phyloP scores from a whole-genome alignment of 331 rosid genomes.

The Quercus tomentella region DNA sequence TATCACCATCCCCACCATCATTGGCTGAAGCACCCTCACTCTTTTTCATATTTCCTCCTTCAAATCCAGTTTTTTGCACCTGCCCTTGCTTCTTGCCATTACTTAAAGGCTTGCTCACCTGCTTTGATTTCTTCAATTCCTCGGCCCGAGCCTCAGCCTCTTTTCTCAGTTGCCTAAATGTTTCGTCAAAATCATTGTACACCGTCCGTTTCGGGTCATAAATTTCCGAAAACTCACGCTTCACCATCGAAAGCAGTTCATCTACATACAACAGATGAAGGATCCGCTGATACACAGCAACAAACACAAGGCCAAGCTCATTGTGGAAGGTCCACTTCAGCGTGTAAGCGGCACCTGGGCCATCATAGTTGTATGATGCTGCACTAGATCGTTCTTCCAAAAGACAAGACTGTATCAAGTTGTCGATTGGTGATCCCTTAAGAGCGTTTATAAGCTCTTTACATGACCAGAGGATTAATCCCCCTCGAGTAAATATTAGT shows the following conservation, averaged over 20 bases:
- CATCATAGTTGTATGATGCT: constrained; percentile 70
- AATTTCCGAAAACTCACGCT: constrained; percentile 64
- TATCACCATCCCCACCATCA: constrained; percentile 47
- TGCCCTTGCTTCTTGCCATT: constrained; percentile 61
- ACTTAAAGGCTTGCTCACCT: constrained; percentile 41
- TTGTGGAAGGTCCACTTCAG: constrained; percentile 98
- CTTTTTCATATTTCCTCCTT: constrained; percentile 54
- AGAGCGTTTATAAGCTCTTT: constrained; percentile 82
- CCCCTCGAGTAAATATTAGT: constrained; percentile 92
- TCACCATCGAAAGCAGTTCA: constrained; percentile 73
- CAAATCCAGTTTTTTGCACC: constrained; percentile 53
- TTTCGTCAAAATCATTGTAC: constrained; percentile 77
- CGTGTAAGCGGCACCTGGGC: constrained; percentile 84
- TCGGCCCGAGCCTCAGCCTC: constrained; percentile 93
- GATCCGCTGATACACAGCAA: constrained; percentile 88
- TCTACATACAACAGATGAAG: constrained; percentile 86
- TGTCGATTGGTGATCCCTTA: constrained; percentile 87
- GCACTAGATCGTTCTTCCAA: constrained; percentile 94
- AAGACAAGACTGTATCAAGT: constrained; percentile 91
- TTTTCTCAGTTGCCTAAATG: constrained; percentile 66
- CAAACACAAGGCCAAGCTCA: constrained; percentile 86
- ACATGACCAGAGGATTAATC: constrained; percentile 92
- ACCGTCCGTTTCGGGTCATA: constrained; percentile 60
- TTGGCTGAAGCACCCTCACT: constrained; percentile 45
- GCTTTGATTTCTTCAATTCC: constrained; percentile 71